Base-by-base conservation (phyloP, 345 rosid genomes). In the Carallia pectinifolia region DNA sequence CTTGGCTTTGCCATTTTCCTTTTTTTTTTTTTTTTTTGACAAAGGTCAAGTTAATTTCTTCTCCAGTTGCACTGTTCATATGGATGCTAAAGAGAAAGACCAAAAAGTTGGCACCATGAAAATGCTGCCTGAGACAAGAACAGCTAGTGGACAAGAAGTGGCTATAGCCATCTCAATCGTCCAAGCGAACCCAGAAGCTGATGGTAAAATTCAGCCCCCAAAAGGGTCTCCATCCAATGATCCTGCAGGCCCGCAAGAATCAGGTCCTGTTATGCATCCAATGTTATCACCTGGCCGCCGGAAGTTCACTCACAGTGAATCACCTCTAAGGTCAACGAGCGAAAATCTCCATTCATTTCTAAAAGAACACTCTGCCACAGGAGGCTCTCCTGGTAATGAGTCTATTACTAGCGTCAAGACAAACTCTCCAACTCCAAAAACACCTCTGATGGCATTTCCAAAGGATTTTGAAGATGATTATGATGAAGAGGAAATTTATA, bases 401-500 rank as follows among this genome's bases (percentile, higher is more conserved):
- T 37, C 39, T 37, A 37, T 37, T 6, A 4, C 39, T 37, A 37
- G 39, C 5, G 5, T 3, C 5, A 37, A 1, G 39, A 37, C 39
- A 37, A 37, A 37, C 39, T 37, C 39, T 37, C 34, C 39, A 37
- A 37, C 39, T 37, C 39, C 6, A 37, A 37, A 37, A 37, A 0
- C 39, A 6, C 39, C 39, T 37, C 6, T 6, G 6, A 37, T 52
- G 19, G 54, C n/a, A n/a, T 15, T 52, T 6, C n/a, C 19, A 15
- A 2, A n/a, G n/a, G 74, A 53, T 19, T 7, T 61, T 4, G 86
- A 48, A 17, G 65, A 36, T 0, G 91, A 83, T 8, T 88, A 83
- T 54, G 59, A 70, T 0, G 87, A 87, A 12, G 68, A 50, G 33
- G 92, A 83, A 60, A 85, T 89, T 69, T 82, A 81, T 67, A 79